A percentile compares a stretch with the other conserved stretches of the same genome.
Conservation (phyloP, 1,139 yeast genomes). For the Entelexis paramagnoliae region DNA sequence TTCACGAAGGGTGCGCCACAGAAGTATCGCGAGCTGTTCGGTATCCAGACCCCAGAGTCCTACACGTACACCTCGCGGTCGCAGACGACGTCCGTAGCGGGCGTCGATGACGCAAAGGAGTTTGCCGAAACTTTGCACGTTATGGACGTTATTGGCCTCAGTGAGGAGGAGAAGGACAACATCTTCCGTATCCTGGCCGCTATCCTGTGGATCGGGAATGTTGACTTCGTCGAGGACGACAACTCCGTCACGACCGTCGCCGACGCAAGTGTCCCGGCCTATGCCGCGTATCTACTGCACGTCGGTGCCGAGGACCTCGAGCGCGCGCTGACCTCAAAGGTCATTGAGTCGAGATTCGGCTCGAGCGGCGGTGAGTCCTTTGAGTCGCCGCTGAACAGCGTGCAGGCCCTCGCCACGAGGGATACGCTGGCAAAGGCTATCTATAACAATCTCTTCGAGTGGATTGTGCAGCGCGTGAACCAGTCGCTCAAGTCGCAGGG, state of each 20-base stretch:
- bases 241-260: conserved; percentile 79
- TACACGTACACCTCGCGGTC: conserved; percentile 82
- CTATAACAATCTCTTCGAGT: conserved; percentile 84
- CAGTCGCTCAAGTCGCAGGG: conserved; percentile 48
- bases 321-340: conserved; percentile 64
- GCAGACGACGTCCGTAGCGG: conserved; percentile 74
- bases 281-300: conserved; percentile 83
- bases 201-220: conserved; percentile 88
- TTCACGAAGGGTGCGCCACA: conserved; percentile 87
- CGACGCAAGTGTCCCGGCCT: conserved; percentile 82
- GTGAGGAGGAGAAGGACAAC: conserved; percentile 75
- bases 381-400: conserved; percentile 83
- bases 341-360: conserved; percentile 74
- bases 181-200: conserved; percentile 79
- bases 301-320: conserved; percentile 60
- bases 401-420: conserved; percentile 88
- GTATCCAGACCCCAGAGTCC: conserved; percentile 88
- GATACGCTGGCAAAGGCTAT: conserved; percentile 95
- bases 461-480: conserved; percentile 96
- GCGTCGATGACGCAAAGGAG: conserved; percentile 74
- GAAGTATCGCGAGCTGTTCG: conserved; percentile 68
- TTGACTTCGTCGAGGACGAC: conserved; percentile 67
- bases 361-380: conserved; percentile 87
- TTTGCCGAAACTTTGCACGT: conserved; percentile 73
- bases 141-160: conserved; percentile 77